Base-by-base conservation (phyloP, 2,329 filamentous ascomycete genomes). In the Colletotrichum godetiae region DNA sequence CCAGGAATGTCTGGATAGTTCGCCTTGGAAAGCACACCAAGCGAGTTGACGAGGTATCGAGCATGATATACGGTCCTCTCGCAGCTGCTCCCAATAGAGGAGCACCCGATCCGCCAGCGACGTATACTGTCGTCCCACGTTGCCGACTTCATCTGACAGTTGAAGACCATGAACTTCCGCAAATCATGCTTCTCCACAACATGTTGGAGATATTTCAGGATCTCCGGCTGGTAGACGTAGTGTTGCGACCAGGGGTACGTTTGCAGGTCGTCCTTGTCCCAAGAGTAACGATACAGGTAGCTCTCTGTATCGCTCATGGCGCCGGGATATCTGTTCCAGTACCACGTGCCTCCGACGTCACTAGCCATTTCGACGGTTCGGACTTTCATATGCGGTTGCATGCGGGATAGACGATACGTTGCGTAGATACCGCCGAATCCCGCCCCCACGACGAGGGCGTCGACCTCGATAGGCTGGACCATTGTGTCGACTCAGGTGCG, bases 221-320 rank as follows among this genome's bases (percentile, higher is more conserved):
- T 67, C 72, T 75, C 74, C 1, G 63, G 53, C 53, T 66, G 63
- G 24, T 56, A 57, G 22, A 69, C 53, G 29, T 70, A 70, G 53
- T 65, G 60, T 5, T 35, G 52, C 35, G 68, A 29, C 68, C 61
- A 70, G 15, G 68, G 68, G 31, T 70, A 70, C n/a, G 68, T 65
- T 22, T 31, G 33, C 35, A 70, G 62, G 55, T 70, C 68, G n/a
- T 71, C 62, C 61, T 59, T 60, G 33, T 71, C 68, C 61, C 61
- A 71, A 7, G 68, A 59, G 24, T 53, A 71, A 4, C 68, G 55
- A 57, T 71, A 71, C 22, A 67, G 42, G 24, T 66, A 66, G 42
- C 52, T 57, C 12, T 71, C 42, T 49, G 42, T 49, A 2, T 49
- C 42, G 8, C 42, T 49, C 42, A 49, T 49, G 12, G 42, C 42